Evolutionary conservation across 2,329 filamentous ascomycete species (phyloP), one percentile per base, ranked within the genome.

Genomic region (Truncatella angustata): DNA sequence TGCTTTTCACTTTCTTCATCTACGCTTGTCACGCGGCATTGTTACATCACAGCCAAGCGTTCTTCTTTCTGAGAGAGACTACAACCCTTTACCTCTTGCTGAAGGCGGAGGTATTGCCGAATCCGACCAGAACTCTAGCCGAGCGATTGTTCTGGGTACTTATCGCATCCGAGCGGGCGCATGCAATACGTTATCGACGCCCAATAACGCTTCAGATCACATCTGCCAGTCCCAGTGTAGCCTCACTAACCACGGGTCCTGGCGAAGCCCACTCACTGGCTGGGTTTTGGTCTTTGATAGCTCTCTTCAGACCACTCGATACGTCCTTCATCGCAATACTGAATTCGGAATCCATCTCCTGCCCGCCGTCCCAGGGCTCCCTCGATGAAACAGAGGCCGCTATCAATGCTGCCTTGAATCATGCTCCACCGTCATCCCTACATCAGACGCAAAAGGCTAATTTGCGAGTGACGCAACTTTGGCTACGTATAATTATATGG

Each of bases 371-470:
- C 4, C 60, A 60, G 11, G 64, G 63, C 6, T 63, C 66, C 0
- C 59, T 74, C 26, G 65, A 70, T 42, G 60, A 62, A 12, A 66
- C 73, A 5, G 73, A 74, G 49, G 58, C 62, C 1, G 60, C 60
- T 6, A 63, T 75, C 20, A 70, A 73, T 42, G 58, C 64, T 2
- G 71, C 73, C 0, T 57, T 74, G 5, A 63, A 67, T 12, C 61
- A 69, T 11, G 60, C 61, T 0, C 44, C 54, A n/a, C 53, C 56
- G 5, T 44, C 62, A 0, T 55, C 63, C 0, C 64, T 76, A 1
- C 66, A 69, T n/a, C 70, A 73, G 9, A 75, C 72, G 0, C 74
- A 77, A 57, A 71, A 74, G 34, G 71, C 74, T 5, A 76, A 76
- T 50, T 50, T 77, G 14, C 56, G 68, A 3, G 68, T 76, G 14